Percentiles rank a stretch among this genome's conserved stretches.
Evolutionary conservation across 257 asterid genomes (phyloP).

Genomic region (Solanum gandarillasii): DNA sequence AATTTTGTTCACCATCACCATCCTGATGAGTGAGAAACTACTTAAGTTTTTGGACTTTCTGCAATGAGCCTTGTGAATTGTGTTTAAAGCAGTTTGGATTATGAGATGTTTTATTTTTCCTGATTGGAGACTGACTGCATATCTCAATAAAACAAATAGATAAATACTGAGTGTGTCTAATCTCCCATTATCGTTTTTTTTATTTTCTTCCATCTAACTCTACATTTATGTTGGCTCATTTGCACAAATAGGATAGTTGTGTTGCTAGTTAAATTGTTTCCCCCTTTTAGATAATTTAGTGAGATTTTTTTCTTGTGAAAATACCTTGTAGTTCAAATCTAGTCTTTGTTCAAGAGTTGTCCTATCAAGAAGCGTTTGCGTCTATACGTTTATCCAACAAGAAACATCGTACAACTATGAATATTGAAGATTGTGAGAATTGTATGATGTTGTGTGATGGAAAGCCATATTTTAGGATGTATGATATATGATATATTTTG

Average conservation of each 20-base stretch:
- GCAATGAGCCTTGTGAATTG: not conserved
- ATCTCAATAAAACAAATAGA: not conserved
- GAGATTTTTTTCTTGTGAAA: not conserved
- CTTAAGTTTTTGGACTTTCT: not conserved
- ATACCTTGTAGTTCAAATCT: not conserved
- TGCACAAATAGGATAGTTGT: not conserved
- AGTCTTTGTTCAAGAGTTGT: not conserved
- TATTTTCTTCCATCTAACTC: not conserved
- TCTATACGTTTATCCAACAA: not conserved
- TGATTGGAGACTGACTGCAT: not conserved
- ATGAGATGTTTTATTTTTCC: not conserved
- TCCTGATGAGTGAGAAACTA: not conserved
- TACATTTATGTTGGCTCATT: not conserved
- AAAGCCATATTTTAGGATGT: not conserved
- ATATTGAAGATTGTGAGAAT: not conserved
- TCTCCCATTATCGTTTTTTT: not conserved
- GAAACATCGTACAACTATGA: not conserved
- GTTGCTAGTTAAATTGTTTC: not conserved
- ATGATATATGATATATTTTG: not conserved
- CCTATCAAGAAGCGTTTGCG: not conserved
- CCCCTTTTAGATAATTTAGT: not conserved
- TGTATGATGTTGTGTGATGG: not conserved
- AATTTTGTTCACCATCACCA: not conserved
- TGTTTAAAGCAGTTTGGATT: not conserved
- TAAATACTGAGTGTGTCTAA: not conserved